These are phyloP conservation scores for Termitomyces titanicus DNA, from an alignment of 768 basidiomycete species.

Conservation along the genomic window DNA sequence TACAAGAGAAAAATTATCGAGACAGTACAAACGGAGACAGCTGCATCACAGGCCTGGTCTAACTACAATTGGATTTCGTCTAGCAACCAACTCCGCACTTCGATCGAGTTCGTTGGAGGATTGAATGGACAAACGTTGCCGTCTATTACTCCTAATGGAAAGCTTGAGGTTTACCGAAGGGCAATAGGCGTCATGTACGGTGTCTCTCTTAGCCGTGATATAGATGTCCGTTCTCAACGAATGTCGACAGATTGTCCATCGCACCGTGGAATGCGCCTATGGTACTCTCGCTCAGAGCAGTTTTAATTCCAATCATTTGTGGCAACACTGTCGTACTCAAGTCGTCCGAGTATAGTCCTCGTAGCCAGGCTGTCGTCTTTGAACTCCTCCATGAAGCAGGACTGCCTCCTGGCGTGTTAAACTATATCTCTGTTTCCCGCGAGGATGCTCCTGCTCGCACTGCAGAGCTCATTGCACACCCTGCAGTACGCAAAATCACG, in stretches of 20 bases:
- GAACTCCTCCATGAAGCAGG: conserved; percentile 56
- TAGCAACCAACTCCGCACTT: conserved; percentile 22
- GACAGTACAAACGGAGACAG: conserved; percentile 35
- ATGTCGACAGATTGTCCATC: conserved; percentile 39
- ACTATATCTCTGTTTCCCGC: conserved; percentile 46
- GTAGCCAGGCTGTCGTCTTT: conserved; percentile 39
- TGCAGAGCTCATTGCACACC: conserved; percentile 53
- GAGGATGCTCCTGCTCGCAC: conserved; percentile 40
- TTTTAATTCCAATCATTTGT: conserved; percentile 45
- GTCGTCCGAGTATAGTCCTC: conserved; percentile 47
- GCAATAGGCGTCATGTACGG: conserved; percentile 52
- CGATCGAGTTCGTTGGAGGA: conserved; percentile 30
- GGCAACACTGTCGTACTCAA: conserved; percentile 57
- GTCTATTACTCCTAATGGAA: conserved; percentile 40
- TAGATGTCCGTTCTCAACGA: not conserved
- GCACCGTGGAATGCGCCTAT: conserved; percentile 57
- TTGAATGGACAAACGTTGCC: conserved; percentile 42
- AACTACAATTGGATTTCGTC: conserved; percentile 22
- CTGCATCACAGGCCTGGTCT: conserved; percentile 26
- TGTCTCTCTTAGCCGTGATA: not conserved
- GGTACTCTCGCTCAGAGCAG: conserved; percentile 39
- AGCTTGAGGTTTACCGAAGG: conserved; percentile 40
- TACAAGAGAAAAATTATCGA: conserved; percentile 33
- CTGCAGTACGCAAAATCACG: conserved; percentile 48
- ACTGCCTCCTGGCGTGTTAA: conserved; percentile 56